phyloP scores from a whole-genome alignment of 2,329 filamentous ascomycete species.

The Cytospora piceae region DNA sequence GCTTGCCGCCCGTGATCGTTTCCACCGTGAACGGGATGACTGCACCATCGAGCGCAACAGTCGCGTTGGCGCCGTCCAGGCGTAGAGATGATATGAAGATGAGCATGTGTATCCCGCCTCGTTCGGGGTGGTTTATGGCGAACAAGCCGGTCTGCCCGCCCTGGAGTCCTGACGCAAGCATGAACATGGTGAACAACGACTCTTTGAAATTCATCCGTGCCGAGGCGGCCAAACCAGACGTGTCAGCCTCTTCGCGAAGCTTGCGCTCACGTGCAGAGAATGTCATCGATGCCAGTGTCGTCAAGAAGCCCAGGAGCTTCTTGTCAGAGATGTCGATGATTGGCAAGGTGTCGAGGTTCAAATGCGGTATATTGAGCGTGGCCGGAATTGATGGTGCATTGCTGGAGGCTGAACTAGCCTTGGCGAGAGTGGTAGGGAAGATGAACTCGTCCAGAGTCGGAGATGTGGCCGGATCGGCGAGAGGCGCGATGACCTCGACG shows the following conservation, averaged over 20 bases:
- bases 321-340: constrained; percentile 46
- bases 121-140: constrained; percentile 42
- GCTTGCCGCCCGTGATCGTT: constrained; percentile 37
- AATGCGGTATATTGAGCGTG: constrained; percentile 44
- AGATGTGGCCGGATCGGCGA: constrained; percentile 37
- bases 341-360: constrained; percentile 51
- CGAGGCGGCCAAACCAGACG: constrained; percentile 36
- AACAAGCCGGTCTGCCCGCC: constrained; percentile 51
- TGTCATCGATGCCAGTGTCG: constrained; percentile 43
- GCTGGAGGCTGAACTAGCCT: constrained; percentile 20
- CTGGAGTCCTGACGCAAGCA: constrained; percentile 50
- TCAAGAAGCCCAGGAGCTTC: constrained; percentile 44
- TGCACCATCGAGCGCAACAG: constrained; percentile 52
- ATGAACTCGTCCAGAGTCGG: constrained; percentile 40
- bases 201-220: constrained; percentile 53
- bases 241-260: constrained; percentile 38
- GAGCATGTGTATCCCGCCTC: constrained; percentile 46
- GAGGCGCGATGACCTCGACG: constrained; percentile 47
- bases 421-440: constrained; percentile 41
- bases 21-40: constrained; percentile 48
- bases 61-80: constrained; percentile 47
- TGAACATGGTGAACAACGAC: constrained; percentile 52
- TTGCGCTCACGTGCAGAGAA: constrained; percentile 49
- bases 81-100: constrained; percentile 49
- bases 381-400: constrained; percentile 37